Conservation (phyloP, 345 rosid genomes). For the Lepidium sativum region DNA sequence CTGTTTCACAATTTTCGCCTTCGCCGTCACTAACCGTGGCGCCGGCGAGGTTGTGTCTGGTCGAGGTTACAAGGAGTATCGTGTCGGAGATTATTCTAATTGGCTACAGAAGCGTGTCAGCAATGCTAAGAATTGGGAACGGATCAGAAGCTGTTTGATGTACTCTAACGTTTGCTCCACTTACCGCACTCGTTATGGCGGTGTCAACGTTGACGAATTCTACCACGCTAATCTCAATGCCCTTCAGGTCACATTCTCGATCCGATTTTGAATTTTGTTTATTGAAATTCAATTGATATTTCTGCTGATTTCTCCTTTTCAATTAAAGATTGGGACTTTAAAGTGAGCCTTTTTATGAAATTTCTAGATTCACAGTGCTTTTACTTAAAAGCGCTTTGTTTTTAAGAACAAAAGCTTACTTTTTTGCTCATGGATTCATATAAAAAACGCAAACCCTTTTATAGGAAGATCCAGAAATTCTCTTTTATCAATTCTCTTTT, state of each 20-base stretch:
- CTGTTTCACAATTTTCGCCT: slow-evolving; percentile 81
- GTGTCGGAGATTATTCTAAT: slow-evolving; percentile 57
- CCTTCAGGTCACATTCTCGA: slow-evolving; percentile 42
- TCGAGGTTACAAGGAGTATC: slow-evolving; percentile 81
- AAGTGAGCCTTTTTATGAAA: neutral
- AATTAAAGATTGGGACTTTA: neutral
- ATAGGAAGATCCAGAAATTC: neutral
- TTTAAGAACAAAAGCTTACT: neutral
- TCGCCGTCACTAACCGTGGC: slow-evolving; percentile 89
- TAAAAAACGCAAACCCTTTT: neutral
- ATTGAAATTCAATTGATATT: neutral
- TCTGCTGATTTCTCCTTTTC: neutral
- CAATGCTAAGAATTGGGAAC: slow-evolving; percentile 56
- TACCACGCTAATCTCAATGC: slow-evolving; percentile 40
- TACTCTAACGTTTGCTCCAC: slow-evolving; percentile 48
- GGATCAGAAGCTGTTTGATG: slow-evolving; percentile 65
- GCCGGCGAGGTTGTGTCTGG: slow-evolving; percentile 58
- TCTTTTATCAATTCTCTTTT: neutral
- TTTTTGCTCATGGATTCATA: neutral
- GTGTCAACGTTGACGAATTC: slow-evolving; percentile 13
- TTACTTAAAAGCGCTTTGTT: slow-evolving; percentile 2
- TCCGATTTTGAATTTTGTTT: neutral
- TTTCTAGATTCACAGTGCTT: neutral
- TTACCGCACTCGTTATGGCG: slow-evolving; percentile 26
- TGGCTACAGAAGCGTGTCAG: slow-evolving; percentile 70